phyloP scores from a whole-genome alignment of 1,284 basidiomycete genomes.

The Ceratobasidium sp. region DNA sequence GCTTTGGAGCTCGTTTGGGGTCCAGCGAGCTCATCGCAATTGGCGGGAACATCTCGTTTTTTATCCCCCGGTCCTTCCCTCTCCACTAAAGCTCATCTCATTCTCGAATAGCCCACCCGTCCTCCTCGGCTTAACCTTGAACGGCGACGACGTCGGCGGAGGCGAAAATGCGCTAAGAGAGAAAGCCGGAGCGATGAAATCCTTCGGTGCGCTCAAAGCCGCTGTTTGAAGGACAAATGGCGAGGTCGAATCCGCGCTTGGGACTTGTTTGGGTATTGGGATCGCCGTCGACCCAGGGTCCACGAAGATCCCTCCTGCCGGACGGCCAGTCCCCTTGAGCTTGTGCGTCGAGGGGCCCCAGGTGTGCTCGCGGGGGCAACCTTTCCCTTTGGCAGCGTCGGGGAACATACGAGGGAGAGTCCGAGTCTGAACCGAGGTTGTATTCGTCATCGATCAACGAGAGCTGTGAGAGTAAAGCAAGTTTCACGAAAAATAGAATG shows the following conservation, averaged over 20 bases:
- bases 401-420: constrained; percentile 37
- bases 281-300: constrained; percentile 31
- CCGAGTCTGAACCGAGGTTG: constrained; percentile 34
- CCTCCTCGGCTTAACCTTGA: constrained; percentile 9
- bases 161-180: constrained; percentile 32
- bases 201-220: constrained; percentile 23
- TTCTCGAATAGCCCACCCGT: constrained; percentile 37
- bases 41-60: constrained; percentile 41
- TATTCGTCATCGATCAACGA: constrained; percentile 43
- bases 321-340: constrained; percentile 16
- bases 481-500: constrained; percentile 8
- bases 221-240: constrained; percentile 29
- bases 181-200: constrained; percentile 29
- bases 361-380: constrained; percentile 7
- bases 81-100: constrained; percentile 33
- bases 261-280: constrained; percentile 30
- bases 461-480: constrained; percentile 10
- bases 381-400: constrained; percentile 25
- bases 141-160: constrained; percentile 39
- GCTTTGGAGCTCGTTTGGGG: constrained; percentile 12
- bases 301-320: constrained; percentile 32
- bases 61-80: neutral
- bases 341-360: constrained; percentile 24
- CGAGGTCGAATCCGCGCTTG: constrained; percentile 36
- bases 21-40: constrained; percentile 36